Base-by-base conservation (phyloP, 805 yeast species). In the Metschnikowia kofuensis region DNA sequence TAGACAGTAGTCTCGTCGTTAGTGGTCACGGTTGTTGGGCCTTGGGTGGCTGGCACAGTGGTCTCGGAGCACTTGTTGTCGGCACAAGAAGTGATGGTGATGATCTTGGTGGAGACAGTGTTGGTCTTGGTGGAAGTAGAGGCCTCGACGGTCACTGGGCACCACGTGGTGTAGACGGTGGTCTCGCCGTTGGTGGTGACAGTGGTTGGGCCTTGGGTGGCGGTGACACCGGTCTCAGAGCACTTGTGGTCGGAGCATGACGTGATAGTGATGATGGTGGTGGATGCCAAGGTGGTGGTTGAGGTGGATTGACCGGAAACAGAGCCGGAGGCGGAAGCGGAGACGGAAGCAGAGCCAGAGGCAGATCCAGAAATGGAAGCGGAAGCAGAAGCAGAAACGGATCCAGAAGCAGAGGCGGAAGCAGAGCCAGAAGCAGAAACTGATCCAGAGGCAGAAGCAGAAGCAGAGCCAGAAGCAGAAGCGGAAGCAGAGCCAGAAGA, bases 161-260 rank as follows among this genome's bases (percentile, higher is more conserved):
- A 68, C 62, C 61, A 69, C 36, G 75, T 69, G 52, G 75, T 67
- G 55, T 53, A 56, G 15, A 47, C 53, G 15, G 66, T 64, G 21
- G 32, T 50, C 16, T 32, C 43, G 35, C 53, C 63, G 42, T 47
- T 54, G 30, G 50, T 48, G 31, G 66, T 61, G 32, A 57, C 52
- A 15, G 69, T 56, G 38, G 58, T 43, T 7, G 64, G 59, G 43
- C 75, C 75, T 46, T 72, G 63, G 45, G 76, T 70, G 35, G 61
- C 59, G 14, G 69, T 56, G 40, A 52, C 60, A 29, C 58, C 44
- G 40, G 56, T 50, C 32, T 41, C 46, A 41, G 55, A 35, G 55
- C 76, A 72, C 48, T 55, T 64, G 57, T 69, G 42, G 46, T 49
- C 48, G 31, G 48, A 38, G 40, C 59, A 55, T 35, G 54, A 50